Evolutionary conservation across 352 stramenopile species (phyloP), one percentile per base, ranked within the genome.

Genomic region (Phytopythium cucurbitacearum): DNA sequence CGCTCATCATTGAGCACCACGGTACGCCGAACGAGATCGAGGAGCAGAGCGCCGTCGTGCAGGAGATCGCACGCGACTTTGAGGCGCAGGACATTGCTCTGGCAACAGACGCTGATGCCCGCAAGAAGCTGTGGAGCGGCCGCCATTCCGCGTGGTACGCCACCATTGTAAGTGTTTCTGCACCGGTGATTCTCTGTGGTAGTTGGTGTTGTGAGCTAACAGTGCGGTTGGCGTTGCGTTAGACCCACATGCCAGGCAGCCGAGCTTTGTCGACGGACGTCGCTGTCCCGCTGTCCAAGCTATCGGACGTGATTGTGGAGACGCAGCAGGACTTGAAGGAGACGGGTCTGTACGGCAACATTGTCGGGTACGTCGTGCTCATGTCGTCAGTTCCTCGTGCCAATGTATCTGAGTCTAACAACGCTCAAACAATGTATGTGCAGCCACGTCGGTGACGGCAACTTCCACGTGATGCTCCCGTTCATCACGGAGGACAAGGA

Each of bases 391-490:
- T 33, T 40, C 21, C 11, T 59, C 33, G 48, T 36, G 10, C 40
- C 9, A 3, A 13, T 43, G 7, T 28, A 28, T 46, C 45, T 67
- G 28, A 67, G 40, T 58, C 6, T 28, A 28, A 28, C 21, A 28
- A 28, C 21, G 21, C 7, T 53, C 6, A 5, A 46, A 56, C 2
- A 51, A n/a, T 48, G 7, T 38, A 11, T 44, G 8, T 59, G 11
- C 39, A 83, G 69, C 58, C 87, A 96, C 58, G 81, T 96, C 3
- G 86, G 97, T 16, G 97, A 99, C 63, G 97, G 96, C 41, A 99
- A 99, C 74, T 99, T 99, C 68, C 96, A 99, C 73, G 95, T 95
- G 43, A 98, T 99, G 67, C 70, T 99, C 46, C 91, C 97, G 16
- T 88, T 96, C 59, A 75, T 91, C 54, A 71, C 69, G 40, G 75